A percentile compares a stretch with the other conserved stretches of the same genome.
These are phyloP conservation scores for Avena eriantha DNA, from an alignment of 176 grass and related monocot species.

Conservation along the genomic window DNA sequence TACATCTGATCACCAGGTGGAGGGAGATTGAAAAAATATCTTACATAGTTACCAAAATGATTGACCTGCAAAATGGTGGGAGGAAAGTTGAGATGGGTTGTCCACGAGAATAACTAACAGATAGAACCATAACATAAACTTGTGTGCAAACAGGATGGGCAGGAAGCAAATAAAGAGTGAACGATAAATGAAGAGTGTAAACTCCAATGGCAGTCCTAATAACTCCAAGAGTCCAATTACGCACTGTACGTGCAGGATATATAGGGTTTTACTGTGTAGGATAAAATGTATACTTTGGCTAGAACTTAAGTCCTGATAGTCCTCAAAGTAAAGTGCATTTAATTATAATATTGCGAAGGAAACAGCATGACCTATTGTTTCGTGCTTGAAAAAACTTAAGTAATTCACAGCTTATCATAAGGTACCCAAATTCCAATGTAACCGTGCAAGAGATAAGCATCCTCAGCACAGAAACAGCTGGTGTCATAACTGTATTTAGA, in stretches of 20 bases:
- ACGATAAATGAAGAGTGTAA: neutral
- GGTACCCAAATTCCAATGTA: slow-evolving; percentile 11
- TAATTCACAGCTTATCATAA: slow-evolving; percentile 19
- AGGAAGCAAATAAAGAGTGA: slow-evolving; percentile 8
- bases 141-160: neutral
- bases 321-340: slow-evolving; percentile 15
- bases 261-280: slow-evolving; percentile 5
- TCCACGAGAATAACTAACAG: slow-evolving; percentile 27
- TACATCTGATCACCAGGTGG: slow-evolving; percentile 75
- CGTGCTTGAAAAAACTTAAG: neutral
- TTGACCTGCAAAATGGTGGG: slow-evolving; percentile 73
- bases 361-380: slow-evolving; percentile 13
- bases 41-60: slow-evolving; percentile 87
- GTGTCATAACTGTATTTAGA: slow-evolving; percentile 37
- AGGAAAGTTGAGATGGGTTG: slow-evolving; percentile 4
- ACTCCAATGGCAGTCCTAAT: slow-evolving; percentile 1
- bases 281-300: slow-evolving; percentile 12
- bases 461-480: slow-evolving; percentile 19
- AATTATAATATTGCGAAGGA: slow-evolving; percentile 12
- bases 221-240: neutral
- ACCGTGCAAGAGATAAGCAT: neutral
- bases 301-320: neutral
- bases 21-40: slow-evolving; percentile 81
- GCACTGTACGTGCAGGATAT: slow-evolving; percentile 1
- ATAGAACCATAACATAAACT: slow-evolving; percentile 17